A percentile compares a stretch with the other conserved stretches of the same genome.
Evolutionary conservation across 306 rosid genomes (phyloP).

Genomic region (Dryas drummondii): DNA sequence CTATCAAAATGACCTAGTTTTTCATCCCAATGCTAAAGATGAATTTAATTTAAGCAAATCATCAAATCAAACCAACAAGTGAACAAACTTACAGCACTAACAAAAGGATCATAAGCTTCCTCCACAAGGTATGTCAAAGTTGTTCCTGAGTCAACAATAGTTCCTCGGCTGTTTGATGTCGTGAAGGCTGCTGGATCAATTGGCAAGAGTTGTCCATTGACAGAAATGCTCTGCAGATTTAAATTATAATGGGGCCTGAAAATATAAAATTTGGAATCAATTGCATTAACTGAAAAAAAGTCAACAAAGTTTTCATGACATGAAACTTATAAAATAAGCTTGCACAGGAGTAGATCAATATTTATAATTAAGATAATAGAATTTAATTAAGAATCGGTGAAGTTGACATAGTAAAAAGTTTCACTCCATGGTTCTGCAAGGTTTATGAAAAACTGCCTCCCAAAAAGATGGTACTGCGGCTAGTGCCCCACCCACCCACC

Average conservation of each 20-base stretch:
- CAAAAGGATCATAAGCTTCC: slow-evolving; percentile 88
- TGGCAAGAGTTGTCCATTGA: slow-evolving; percentile 70
- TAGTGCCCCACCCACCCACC: neutral
- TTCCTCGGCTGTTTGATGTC: slow-evolving; percentile 67
- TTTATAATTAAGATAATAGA: neutral
- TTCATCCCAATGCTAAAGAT: neutral
- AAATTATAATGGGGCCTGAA: slow-evolving; percentile 94
- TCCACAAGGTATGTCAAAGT: slow-evolving; percentile 81
- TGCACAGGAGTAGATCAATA: neutral
- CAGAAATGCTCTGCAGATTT: slow-evolving; percentile 79
- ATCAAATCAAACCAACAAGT: slow-evolving; percentile 1
- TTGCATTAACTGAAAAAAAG: slow-evolving; percentile 27
- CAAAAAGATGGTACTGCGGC: neutral
- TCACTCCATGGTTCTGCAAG: neutral
- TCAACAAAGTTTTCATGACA: neutral
- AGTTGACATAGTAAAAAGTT: too few relatives aligned
- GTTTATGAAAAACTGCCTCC: neutral
- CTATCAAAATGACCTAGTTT: neutral
- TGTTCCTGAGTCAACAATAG: slow-evolving; percentile 89
- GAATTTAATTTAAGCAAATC: neutral
- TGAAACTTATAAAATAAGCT: neutral
- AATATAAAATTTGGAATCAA: slow-evolving; percentile 27
- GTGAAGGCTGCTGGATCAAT: slow-evolving; percentile 72
- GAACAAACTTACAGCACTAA: slow-evolving; percentile 63
- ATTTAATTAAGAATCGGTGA: neutral